Evolutionary conservation across 2,329 filamentous ascomycete genomes (phyloP), one percentile per base, ranked within the genome.

Genomic region (Raffaelea ambrosiae): DNA sequence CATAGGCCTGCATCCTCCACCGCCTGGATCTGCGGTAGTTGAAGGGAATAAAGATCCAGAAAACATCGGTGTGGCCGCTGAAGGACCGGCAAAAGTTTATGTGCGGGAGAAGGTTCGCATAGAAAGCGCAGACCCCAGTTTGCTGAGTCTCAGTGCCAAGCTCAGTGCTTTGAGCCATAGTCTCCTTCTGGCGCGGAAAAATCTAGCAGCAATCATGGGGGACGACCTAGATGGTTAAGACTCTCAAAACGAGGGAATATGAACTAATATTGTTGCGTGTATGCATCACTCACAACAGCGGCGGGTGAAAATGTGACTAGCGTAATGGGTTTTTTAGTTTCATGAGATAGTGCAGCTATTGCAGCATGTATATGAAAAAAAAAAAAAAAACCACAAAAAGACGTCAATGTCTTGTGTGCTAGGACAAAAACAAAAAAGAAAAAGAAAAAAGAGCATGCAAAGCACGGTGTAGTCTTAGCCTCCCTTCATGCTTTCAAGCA

Each of bases 51-150:
- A 29, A 29, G 26, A 22, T 5, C 20, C 36, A 2, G 40, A 46
- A 4, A 44, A 21, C 10, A 43, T 22, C 8, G 44, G 22, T 11
- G 44, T 21, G 4, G 40, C 29, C 73, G 64, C 31, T 4, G 47
- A 54, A n/a, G 70, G 69, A 14, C 77, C 78, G 4, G 74, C 81
- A 3, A 81, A 93, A 52, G 89, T 96, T 3, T 84, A 81, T 54
- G 91, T 97, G 41, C 81, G 84, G 55, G 91, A 96, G 63, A 96
- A 96, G 68, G 79, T 95, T 4, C 76, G 86, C 38, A 84, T 96
- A 2, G 90, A 95, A 64, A 91, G 81, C 58, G 87, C 89, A 48
- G 90, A 97, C 63, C 91, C 91, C 1, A 90, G 82, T 57, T 63
- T 96, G 54, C 82, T 96, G 62, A 84, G 86, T 33, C 73, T 93